Base-by-base conservation (phyloP, 345 rosid species). In the Aethionema arabicum region DNA sequence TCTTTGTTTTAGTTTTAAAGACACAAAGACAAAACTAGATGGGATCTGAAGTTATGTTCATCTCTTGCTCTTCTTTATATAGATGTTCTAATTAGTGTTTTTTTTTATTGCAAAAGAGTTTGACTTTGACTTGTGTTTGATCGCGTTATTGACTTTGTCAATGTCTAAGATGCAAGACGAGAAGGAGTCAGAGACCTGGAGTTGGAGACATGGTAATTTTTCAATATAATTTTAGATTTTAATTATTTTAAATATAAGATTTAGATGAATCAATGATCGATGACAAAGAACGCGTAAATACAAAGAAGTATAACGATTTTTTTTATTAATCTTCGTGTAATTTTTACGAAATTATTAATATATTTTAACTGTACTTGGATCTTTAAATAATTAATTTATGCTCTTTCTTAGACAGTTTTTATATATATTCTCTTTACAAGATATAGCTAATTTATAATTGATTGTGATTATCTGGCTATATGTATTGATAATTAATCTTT, bases 61-160 rank as follows among this genome's bases (percentile, higher is more conserved):
- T 30, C 47, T 61, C 30, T 53, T 8, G 5, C n/a, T 11, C 40
- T 35, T 44, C 48, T 38, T 9, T 54, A 0, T 54, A 61, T 15
- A 54, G 57, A 16, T 16, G 32, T 61, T 54, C n/a, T 4, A 10
- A n/a, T 47, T 46, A n/a, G 14, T 16, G 33, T 35, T 10, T 7
- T n/a, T 7, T 49, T 12, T 2, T 8, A 43, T 66, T 33, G 46
- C 46, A 43, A 2, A 32, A 46, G 14, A 37, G 30, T 55, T 14
- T 68, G 73, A 68, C 72, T 68, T 68, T 68, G 72, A 60, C 61
- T 45, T 21, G 27, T 21, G 27, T 1, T 21, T 21, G 33, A 13
- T 68, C 55, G 41, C 61, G 60, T 68, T 43, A 14, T 33, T 68
- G 72, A 68, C 72, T 68, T 68, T 52, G 61, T 60, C 67, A 68